Base-by-base conservation (phyloP, 202 grass and related monocot species). In the Panicum hallii region DNA sequence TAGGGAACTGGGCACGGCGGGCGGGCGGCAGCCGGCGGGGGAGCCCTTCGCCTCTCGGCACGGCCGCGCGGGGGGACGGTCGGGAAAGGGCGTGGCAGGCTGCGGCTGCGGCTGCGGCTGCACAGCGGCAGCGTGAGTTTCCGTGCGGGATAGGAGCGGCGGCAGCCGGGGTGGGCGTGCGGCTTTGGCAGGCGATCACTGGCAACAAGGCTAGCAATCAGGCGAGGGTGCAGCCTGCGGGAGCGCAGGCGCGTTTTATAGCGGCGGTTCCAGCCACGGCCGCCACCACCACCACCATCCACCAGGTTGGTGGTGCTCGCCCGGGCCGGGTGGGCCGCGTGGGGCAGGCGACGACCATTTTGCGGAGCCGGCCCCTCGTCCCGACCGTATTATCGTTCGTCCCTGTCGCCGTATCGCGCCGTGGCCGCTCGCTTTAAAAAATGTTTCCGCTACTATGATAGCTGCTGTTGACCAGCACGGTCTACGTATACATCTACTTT, bases 231-330 rank as follows among this genome's bases (percentile, higher is more conserved):
- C 46, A 44, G 34, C 57, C 45, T 63, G 65, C 36, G 43, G 73
- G 43, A 9, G 36, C 16, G 54, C 72, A 5, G 65, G 57, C 75
- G 48, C 30, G 28, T 54, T 88, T 84, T 88, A 88, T 88, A 88
- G 67, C 40, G 79, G 86, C 22, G 9, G 20, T 36, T 56, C 2
- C 13, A 52, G 14, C 13, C 4, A 5, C 26, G 1, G 26, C 14
- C 47, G 32, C 13, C 38, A 5, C 22, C 47, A 50, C 13, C 38
- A 5, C 22, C 43, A 71, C 17, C 43, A 28, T 26, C 22, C 47
- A 17, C 62, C 28, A 22, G 61, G 32, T 40, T 9, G 11, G 22
- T 26, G 1, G 61, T 49, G 44, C 60, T 48, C 10, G 9, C 11
- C 9, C 12, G 0, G 52, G 71, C 13, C 34, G 17, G 44, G 60